Evolutionary conservation across 2,329 filamentous ascomycete genomes (phyloP), one percentile per base, ranked within the genome.

Genomic region (Xylariaceae sp.): DNA sequence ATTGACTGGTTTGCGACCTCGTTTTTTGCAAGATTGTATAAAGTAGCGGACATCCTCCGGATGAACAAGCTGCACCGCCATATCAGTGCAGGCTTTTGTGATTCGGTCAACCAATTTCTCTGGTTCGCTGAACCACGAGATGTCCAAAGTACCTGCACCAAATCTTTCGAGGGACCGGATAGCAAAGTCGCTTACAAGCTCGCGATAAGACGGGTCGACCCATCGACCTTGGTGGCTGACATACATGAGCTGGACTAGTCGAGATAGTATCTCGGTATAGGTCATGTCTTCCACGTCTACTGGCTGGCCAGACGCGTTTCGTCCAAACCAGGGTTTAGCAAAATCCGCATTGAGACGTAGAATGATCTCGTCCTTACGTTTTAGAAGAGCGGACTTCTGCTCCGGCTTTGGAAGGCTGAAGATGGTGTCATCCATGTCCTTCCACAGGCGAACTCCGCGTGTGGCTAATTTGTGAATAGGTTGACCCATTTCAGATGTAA

Each of bases 381-480:
- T 95, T 78, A 91, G 90, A 33, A 97, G 81, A 74, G 94, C 92
- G 1, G 88, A 81, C 20, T 96, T 80, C 33, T 91, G 87, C 80
- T 97, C 96, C 68, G 93, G 91, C 79, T 96, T 97, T 74, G 96
- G 92, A 40, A 99, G 79, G 68, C 85, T 89, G 80, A 99, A 99
- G 67, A 99, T 97, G 75, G 96, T 97, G 73, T 95, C 85, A 69
- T 99, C 94, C 91, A 99, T 96, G 76, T 99, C 94, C 46, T 92
- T 88, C 94, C 94, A 99, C 80, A 99, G 96, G 50, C 85, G 80
- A 42, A 99, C 92, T 82, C 94, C 94, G 52, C 94, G 89, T 37
- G 94, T 99, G 16, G 94, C 94, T 54, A 99, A 83, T 79, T 99
- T 99, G 80, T 99, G 94, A 57, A 99, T 99, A 4, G 94, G 94